Conservation (phyloP, 2,329 filamentous ascomycete genomes). For the Fusarium lyarnte region DNA sequence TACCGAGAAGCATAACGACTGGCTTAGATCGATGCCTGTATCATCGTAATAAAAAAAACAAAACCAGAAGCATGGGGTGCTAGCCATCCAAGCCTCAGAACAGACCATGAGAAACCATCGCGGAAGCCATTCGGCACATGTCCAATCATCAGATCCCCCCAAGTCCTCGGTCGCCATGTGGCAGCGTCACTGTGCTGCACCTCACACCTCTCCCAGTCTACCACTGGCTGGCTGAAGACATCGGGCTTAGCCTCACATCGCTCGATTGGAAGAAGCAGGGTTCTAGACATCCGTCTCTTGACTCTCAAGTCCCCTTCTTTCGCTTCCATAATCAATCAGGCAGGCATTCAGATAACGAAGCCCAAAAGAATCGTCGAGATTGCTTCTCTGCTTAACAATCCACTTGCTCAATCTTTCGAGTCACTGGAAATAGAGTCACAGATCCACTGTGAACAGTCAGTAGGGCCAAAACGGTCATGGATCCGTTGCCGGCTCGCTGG, state of each 20-base stretch:
- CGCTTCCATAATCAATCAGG: conserved; percentile 18
- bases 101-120: neutral
- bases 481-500: conserved; percentile 42
- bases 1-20: conserved; percentile 1
- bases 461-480: conserved; percentile 38
- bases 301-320: neutral
- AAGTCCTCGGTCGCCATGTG: conserved; percentile 37
- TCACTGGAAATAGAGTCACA: conserved; percentile 38
- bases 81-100: conserved; percentile 2
- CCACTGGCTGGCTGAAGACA: conserved; percentile 9
- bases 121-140: conserved; percentile 12
- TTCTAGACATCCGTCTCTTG: conserved; percentile 1
- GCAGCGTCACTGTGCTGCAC: conserved; percentile 32
- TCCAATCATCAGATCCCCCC: conserved; percentile 31
- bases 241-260: conserved; percentile 27
- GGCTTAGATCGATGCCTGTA: conserved; percentile 6
- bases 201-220: conserved; percentile 17
- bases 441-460: conserved; percentile 36
- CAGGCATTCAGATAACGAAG: conserved; percentile 14
- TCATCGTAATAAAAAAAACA: neutral
- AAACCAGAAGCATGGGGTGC: neutral
- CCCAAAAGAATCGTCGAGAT: conserved; percentile 25
- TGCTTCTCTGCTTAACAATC: conserved; percentile 39
- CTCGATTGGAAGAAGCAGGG: conserved; percentile 20
- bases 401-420: conserved; percentile 20